Conservation (phyloP, 108 stramenopile genomes). For the Nannochloropsis granulata region DNA sequence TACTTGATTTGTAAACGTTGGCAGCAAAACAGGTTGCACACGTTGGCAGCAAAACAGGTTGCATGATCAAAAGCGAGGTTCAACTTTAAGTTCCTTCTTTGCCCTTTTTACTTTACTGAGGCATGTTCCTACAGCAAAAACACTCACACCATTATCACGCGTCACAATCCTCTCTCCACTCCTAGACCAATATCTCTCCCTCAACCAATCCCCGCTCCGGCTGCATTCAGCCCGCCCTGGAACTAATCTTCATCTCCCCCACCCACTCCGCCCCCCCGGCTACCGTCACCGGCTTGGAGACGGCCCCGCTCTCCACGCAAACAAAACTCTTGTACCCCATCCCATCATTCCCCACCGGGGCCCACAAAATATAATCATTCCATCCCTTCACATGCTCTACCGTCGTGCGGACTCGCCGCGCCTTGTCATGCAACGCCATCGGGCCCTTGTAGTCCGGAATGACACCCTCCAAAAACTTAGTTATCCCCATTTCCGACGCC, state of each 20-base stretch:
- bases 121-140: too few relatives aligned
- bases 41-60: too few relatives aligned
- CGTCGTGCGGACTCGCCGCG: slow-evolving; percentile 35
- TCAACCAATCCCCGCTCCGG: neutral
- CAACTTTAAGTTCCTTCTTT: too few relatives aligned
- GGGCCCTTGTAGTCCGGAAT: slow-evolving; percentile 55
- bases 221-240: neutral
- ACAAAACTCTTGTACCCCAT: slow-evolving; percentile 93
- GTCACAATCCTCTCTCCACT: too few relatives aligned
- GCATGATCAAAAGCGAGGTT: too few relatives aligned
- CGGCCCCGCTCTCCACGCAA: slow-evolving; percentile 67
- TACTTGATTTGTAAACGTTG: too few relatives aligned
- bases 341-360: slow-evolving; percentile 75
- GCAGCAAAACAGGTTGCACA: too few relatives aligned
- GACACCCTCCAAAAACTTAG: neutral
- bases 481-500: neutral
- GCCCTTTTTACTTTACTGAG: too few relatives aligned
- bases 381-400: slow-evolving; percentile 74
- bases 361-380: slow-evolving; percentile 85
- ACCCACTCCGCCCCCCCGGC: slow-evolving; percentile 18
- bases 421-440: slow-evolving; percentile 71
- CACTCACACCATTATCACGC: too few relatives aligned
- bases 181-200: too few relatives aligned
- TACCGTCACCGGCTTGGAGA: slow-evolving; percentile 1
- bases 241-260: slow-evolving; percentile 25